Conservation (phyloP, 2,329 filamentous ascomycete genomes). For the Microsporum ferrugineum region DNA sequence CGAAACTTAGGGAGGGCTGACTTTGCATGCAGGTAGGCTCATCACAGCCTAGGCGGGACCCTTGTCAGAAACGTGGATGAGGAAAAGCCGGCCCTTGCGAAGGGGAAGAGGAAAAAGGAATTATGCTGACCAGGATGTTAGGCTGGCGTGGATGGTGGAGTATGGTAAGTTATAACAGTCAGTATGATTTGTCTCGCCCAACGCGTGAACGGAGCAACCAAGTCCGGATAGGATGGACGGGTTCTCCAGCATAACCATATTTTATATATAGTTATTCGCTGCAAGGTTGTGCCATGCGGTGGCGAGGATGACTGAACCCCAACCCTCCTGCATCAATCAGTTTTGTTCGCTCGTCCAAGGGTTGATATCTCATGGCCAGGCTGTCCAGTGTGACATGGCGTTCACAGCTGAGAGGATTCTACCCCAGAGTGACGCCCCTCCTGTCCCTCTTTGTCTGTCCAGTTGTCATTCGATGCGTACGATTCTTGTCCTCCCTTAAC, state of each 20-base stretch:
- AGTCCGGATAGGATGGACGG: background rate
- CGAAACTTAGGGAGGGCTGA: background rate
- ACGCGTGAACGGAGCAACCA: background rate
- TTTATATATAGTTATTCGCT: background rate
- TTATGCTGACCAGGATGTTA: background rate
- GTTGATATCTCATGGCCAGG: background rate
- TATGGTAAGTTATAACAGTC: background rate
- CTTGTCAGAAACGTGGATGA: slow-evolving; percentile 4
- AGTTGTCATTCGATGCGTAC: too few species aligned
- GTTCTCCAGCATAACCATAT: background rate
- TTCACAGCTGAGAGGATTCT: background rate
- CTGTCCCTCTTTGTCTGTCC: too few species aligned
- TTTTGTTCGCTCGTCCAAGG: background rate
- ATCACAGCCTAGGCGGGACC: background rate
- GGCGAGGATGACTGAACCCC: background rate
- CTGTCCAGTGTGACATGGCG: background rate
- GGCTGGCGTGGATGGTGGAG: background rate
- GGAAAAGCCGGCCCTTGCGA: background rate
- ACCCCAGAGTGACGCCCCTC: background rate
- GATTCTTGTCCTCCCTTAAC: too few species aligned
- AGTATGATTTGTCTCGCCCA: background rate
- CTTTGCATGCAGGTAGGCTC: background rate
- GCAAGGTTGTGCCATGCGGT: background rate
- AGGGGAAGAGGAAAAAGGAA: background rate
- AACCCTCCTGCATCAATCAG: background rate